Conservation (phyloP, 1,284 basidiomycete species). For the Mycosarcoma mackinlayi region DNA sequence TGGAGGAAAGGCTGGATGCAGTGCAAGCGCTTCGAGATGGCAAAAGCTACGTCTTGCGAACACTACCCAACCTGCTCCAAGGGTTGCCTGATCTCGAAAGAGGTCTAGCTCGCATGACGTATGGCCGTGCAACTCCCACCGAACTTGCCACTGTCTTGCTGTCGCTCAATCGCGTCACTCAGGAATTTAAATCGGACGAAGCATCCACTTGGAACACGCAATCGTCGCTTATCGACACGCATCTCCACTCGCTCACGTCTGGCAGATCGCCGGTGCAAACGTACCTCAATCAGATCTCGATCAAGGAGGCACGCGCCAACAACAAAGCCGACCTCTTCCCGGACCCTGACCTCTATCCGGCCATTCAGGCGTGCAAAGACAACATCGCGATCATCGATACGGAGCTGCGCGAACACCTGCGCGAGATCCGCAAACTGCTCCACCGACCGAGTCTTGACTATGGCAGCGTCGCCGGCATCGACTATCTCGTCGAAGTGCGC, state of each 20-base stretch:
- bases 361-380: constrained; percentile 73
- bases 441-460: constrained; percentile 82
- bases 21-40: constrained; percentile 81
- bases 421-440: constrained; percentile 76
- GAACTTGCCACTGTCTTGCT: constrained; percentile 83
- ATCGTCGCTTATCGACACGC: constrained; percentile 76
- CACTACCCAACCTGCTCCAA: constrained; percentile 74
- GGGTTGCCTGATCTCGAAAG: constrained; percentile 85
- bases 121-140: constrained; percentile 82
- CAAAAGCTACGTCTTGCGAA: constrained; percentile 71
- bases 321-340: constrained; percentile 80
- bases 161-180: constrained; percentile 79
- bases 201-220: constrained; percentile 7
- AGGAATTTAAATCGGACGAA: constrained; percentile 74
- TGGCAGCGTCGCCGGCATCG: constrained; percentile 72
- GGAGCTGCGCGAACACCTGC: constrained; percentile 82
- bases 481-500: constrained; percentile 72
- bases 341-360: constrained; percentile 78
- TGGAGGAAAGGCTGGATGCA: constrained; percentile 83
- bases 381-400: constrained; percentile 75
- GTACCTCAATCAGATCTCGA: constrained; percentile 73
- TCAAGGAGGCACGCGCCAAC: constrained; percentile 77
- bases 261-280: constrained; percentile 73
- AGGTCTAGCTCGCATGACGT: constrained; percentile 88
- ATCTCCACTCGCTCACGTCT: constrained; percentile 77